Evolutionary conservation across 305 asterid species (phyloP).

Genomic region (Plantago lanceolata): DNA sequence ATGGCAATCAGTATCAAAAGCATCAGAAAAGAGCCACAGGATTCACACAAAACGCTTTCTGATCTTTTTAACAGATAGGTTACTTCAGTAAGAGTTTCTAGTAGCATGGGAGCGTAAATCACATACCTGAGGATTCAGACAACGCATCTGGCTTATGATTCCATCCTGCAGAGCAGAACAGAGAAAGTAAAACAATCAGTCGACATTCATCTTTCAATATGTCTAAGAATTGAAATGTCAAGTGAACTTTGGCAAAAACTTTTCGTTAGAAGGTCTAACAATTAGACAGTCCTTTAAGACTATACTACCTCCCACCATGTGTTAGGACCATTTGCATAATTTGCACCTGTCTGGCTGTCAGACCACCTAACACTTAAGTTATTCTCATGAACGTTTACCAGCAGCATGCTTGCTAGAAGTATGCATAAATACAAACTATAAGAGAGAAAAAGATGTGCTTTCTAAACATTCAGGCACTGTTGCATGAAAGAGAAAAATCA

Average conservation of each 20-base stretch:
- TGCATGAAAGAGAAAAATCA: too few species aligned
- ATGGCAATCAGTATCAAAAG: constrained; percentile 12
- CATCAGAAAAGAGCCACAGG: not conserved
- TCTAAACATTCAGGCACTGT: too few species aligned
- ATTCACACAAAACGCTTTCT: too few species aligned
- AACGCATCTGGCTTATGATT: constrained; percentile 58
- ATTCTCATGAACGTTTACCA: too few species aligned
- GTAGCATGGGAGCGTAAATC: too few species aligned
- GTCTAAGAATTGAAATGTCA: constrained; percentile 6
- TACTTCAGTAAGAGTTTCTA: not conserved
- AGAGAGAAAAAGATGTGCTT: too few species aligned
- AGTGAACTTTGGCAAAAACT: constrained; percentile 9
- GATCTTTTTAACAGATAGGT: constrained; percentile 1
- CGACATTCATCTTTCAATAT: too few species aligned
- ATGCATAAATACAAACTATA: too few species aligned
- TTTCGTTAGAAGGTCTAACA: not conserved
- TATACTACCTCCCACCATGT: not conserved
- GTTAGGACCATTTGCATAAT: too few species aligned
- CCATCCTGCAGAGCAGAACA: constrained; percentile 46
- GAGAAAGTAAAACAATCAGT: not conserved
- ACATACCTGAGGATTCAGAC: constrained; percentile 84
- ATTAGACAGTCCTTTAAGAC: not conserved
- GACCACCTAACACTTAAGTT: too few species aligned
- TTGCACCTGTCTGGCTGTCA: too few species aligned
- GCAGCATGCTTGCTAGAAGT: too few species aligned